A percentile compares a stretch with the other conserved stretches of the same genome.
phyloP scores from a whole-genome alignment of 345 rosid species.

The Eucalyptus melliodora region DNA sequence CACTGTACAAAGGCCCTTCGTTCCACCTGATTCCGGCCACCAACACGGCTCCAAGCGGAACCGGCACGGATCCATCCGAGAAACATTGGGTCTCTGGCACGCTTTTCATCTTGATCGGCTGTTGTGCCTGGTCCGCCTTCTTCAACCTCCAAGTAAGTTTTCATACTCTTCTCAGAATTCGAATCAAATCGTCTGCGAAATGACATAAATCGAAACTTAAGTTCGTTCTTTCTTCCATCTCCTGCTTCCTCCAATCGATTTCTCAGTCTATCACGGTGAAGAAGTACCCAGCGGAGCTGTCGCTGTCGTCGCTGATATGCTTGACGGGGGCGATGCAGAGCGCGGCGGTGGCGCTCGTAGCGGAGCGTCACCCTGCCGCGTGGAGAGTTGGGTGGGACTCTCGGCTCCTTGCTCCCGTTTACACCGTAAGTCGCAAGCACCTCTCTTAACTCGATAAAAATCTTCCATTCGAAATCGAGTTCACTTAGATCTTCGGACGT shows the following conservation, averaged over 20 bases:
- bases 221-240: background rate
- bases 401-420: conserved; percentile 60
- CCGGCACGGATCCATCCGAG: conserved; percentile 3
- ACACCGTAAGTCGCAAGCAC: conserved; percentile 15
- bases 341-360: conserved; percentile 21
- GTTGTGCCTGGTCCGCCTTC: conserved; percentile 69
- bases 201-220: background rate
- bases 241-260: background rate
- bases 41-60: background rate
- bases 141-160: conserved; percentile 36
- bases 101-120: conserved; percentile 45
- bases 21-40: conserved; percentile 21
- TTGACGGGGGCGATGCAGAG: conserved; percentile 50
- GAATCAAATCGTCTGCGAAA: background rate
- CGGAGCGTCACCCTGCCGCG: conserved; percentile 31
- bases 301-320: conserved; percentile 56
- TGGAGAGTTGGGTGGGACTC: conserved; percentile 72
- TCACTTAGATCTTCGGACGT: background rate
- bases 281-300: conserved; percentile 48
- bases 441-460: background rate
- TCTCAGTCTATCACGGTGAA: conserved; percentile 46
- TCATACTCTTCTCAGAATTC: background rate
- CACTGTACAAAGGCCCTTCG: conserved; percentile 60
- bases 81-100: conserved; percentile 58
- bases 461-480: background rate